These are phyloP conservation scores for Sonneratia alba DNA, from an alignment of 345 rosid genomes.

Conservation along the genomic window DNA sequence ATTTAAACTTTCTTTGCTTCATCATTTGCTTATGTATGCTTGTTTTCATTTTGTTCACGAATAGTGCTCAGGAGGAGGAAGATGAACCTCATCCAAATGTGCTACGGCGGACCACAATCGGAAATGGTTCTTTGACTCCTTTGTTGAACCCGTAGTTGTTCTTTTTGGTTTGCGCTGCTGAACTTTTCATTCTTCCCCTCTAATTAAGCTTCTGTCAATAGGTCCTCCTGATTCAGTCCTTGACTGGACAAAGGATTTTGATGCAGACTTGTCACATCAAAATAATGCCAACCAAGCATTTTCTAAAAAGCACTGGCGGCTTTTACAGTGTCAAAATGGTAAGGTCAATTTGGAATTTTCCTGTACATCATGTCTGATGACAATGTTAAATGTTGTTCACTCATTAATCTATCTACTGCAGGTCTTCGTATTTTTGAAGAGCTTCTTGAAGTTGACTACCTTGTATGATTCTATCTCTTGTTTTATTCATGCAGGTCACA, in stretches of 20 bases:
- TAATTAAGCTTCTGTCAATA: constrained; percentile 18
- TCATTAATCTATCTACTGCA: constrained; percentile 23
- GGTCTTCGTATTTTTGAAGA: constrained; percentile 99
- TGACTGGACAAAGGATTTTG: constrained; percentile 90
- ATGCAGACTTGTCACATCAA: constrained; percentile 63
- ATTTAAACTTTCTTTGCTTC: not conserved
- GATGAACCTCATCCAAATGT: constrained; percentile 50
- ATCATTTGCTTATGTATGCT: not conserved
- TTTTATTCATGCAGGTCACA: constrained; percentile 12
- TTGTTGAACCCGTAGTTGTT: not conserved
- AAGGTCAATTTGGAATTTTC: not conserved
- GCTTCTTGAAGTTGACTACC: constrained; percentile 97
- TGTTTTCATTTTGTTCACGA: constrained; percentile 28
- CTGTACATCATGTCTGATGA: not conserved
- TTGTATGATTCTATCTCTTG: constrained; percentile 42
- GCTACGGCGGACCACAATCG: constrained; percentile 80
- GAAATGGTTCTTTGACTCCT: constrained; percentile 50
- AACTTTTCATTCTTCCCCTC: not conserved
- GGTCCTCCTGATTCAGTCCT: constrained; percentile 76
- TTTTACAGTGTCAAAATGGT: constrained; percentile 99
- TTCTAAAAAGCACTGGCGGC: constrained; percentile 98
- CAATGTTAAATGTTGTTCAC: not conserved
- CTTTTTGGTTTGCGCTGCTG: not conserved
- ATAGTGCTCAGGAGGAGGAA: constrained; percentile 87
- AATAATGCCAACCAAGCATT: constrained; percentile 69